phyloP scores from a whole-genome alignment of 2,329 filamentous ascomycete genomes.

The Chalaropsis ovoidea region DNA sequence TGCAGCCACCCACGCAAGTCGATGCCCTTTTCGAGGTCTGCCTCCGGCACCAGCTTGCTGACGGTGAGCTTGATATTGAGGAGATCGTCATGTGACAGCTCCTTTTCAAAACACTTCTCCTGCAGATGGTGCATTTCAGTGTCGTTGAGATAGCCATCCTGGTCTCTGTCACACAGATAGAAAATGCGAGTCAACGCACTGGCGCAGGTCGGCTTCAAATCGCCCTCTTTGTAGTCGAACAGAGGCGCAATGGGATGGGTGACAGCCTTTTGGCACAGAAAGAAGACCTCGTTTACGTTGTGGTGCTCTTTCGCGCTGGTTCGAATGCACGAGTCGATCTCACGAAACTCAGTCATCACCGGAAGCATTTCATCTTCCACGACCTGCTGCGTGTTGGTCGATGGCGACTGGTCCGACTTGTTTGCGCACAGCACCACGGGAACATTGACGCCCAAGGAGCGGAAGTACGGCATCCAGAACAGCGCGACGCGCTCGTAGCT shows the following conservation, averaged over 20 bases:
- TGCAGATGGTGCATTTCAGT: conserved; percentile 87
- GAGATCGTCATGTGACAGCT: conserved; percentile 68
- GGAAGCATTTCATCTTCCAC: conserved; percentile 96
- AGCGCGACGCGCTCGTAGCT: conserved; percentile 95
- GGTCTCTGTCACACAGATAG: conserved; percentile 91
- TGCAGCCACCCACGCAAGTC: conserved; percentile 75
- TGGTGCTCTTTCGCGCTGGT: conserved; percentile 84
- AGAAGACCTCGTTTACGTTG: conserved; percentile 94
- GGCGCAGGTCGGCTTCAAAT: conserved; percentile 78
- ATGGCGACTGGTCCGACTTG: conserved; percentile 78
- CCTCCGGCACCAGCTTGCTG: conserved; percentile 53
- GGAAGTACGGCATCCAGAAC: conserved; percentile 98
- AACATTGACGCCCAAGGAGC: conserved; percentile 95
- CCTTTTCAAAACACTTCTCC: conserved; percentile 81
- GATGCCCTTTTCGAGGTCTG: conserved; percentile 60
- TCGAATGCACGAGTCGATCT: conserved; percentile 95
- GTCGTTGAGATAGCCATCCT: conserved; percentile 85
- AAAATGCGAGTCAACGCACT: conserved; percentile 83
- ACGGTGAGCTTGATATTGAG: conserved; percentile 87
- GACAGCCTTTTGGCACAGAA: conserved; percentile 94
- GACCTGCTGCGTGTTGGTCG: conserved; percentile 68
- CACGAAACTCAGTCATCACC: conserved; percentile 96
- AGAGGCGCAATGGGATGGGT: conserved; percentile 93
- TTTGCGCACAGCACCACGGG: conserved; percentile 95
- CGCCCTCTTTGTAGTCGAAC: conserved; percentile 88